Evolutionary conservation across 129 eudicot species (phyloP).

Genomic region (Logfia minima): DNA sequence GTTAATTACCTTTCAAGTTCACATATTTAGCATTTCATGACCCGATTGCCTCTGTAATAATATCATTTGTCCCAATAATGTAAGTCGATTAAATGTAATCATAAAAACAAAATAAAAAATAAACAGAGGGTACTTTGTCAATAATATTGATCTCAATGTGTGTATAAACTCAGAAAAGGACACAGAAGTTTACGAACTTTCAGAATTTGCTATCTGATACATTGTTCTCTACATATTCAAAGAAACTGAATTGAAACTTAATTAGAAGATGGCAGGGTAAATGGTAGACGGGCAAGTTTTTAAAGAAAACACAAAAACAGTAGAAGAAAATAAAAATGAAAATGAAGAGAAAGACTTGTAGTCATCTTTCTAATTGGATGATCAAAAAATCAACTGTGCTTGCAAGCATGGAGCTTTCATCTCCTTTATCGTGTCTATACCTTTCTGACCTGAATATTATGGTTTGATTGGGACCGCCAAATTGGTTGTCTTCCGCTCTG

Average conservation of each 20-base stretch:
- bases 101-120: neutral
- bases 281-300: conserved; percentile 5
- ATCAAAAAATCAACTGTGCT: conserved; percentile 24
- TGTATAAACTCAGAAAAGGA: conserved; percentile 24
- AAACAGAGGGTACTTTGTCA: neutral
- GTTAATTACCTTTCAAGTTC: neutral
- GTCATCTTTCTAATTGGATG: conserved; percentile 24
- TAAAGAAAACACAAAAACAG: neutral
- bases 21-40: neutral
- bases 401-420: conserved; percentile 8
- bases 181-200: neutral
- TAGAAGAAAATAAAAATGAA: conserved; percentile 1
- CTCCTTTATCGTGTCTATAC: conserved; percentile 42
- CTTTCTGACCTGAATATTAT: conserved; percentile 91
- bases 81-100: neutral
- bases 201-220: conserved; percentile 19
- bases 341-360: neutral
- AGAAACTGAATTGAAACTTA: conserved; percentile 29
- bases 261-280: neutral
- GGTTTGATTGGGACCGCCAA: conserved; percentile 94
- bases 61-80: neutral
- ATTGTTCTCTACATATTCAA: conserved; percentile 29
- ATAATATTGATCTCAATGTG: neutral
- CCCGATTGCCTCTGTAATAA: neutral
- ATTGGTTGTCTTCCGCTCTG: conserved; percentile 94